Evolutionary conservation across 2,329 filamentous ascomycete species (phyloP), one percentile per base, ranked within the genome.

Genomic region (Laburnicola sp.): DNA sequence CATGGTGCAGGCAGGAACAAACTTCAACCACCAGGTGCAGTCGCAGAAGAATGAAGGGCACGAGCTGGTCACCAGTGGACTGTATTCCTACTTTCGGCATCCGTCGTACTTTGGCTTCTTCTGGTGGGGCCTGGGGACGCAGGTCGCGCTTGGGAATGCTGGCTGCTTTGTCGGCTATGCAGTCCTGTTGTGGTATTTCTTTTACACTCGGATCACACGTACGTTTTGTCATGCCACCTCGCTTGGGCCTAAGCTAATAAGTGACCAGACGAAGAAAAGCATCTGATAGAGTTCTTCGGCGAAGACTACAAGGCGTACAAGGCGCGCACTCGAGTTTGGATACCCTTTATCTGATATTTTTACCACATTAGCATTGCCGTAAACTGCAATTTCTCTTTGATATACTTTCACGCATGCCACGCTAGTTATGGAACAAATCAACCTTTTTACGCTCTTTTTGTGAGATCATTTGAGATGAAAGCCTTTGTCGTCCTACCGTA

Each of bases 71-170:
- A 96, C 88, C 0, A 78, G 78, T 26, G 94, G 94, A 0, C 76
- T 97, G 30, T 99, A 97, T 72, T 76, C 78, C 6, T 72, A 82
- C 38, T 76, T 95, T 45, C 80, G 94, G 23, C 94, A 99, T 73
- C 94, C 94, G 9, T 88, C 88, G 52, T 99, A 99, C 75, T 97
- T 97, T 76, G 94, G 93, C 3, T 99, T 97, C 77, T 99, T 96
- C 74, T 97, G 91, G 86, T 99, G 93, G 93, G 91, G 89, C 0
- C 68, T 97, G n/a, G 94, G 94, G 4, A 96, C 92, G 9, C 94
- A 99, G 78, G 68, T 97, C 37, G 84, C 96, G 48, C 79, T 97
- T 57, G 93, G 93, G 16, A 99, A 99, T 74, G 75, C 82, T 6
- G 59, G 96, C 2, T 96, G 91, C 70, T 84, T 95, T 50, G 60